phyloP scores from a whole-genome alignment of 2,329 filamentous ascomycete genomes.

The Fusarium agapanthi region DNA sequence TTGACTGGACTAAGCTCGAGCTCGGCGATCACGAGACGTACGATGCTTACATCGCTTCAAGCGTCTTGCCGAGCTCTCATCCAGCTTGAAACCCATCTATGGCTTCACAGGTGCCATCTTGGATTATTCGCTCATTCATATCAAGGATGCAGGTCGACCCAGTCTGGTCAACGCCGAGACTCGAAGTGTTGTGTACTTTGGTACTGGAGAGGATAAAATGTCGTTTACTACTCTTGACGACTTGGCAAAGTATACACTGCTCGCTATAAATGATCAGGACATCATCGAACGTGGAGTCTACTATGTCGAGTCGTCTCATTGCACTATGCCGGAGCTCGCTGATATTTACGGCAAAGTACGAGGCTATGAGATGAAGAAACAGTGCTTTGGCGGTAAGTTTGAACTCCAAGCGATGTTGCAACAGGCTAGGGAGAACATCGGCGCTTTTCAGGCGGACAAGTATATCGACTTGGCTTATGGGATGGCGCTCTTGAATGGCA shows the following conservation, averaged over 20 bases:
- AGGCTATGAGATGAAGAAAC: not conserved
- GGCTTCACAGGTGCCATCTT: not conserved
- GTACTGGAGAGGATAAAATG: not conserved
- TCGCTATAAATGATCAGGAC: not conserved
- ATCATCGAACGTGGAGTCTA: not conserved
- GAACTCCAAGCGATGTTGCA: not conserved
- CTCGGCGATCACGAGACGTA: conserved; percentile 8
- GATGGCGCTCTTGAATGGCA: not conserved
- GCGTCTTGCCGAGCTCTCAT: conserved; percentile 3
- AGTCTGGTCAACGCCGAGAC: not conserved
- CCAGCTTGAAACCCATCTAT: not conserved
- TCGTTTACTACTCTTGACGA: conserved; percentile 1
- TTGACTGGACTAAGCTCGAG: conserved; percentile 1
- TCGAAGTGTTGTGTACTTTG: not conserved
- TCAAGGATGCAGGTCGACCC: not conserved
- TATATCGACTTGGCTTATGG: conserved; percentile 9
- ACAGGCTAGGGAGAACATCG: not conserved
- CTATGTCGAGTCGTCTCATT: not conserved
- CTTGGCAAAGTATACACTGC: not conserved
- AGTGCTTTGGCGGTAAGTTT: not conserved
- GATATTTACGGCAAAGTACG: not conserved
- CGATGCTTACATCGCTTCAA: conserved; percentile 9
- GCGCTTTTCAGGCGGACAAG: not conserved
- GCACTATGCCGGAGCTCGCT: not conserved
- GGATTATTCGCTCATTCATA: conserved; percentile 2